Base-by-base conservation (phyloP, 352 stramenopile species). In the Pythium phragmiticola region DNA sequence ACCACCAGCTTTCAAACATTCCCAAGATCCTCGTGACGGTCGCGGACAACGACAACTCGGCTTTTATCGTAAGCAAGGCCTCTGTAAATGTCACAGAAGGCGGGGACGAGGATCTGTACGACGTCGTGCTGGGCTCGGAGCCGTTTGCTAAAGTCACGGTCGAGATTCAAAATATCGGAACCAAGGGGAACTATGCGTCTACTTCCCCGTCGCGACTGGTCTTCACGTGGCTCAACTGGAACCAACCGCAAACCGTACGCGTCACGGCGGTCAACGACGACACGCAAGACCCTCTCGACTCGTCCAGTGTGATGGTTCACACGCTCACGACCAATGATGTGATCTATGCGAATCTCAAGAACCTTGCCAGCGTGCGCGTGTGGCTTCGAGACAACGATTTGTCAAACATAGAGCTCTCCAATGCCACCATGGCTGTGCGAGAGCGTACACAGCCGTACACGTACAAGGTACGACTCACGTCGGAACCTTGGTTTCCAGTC, bases 151-250 rank as follows among this genome's bases (percentile, higher is more conserved):
- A 89, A 41, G 78, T 93, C 28, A 82, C 67, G 0, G 68, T 90
- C 4, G 34, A 19, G 11, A 56, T 89, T 41, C 72, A 71, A 1
- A 89, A 89, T 36, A 48, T 89, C 0, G 82, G 68, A 0, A 75
- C 61, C 0, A 71, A 81, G 6, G 84, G 82, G 12, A 82, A 88
- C 46, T 69, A 74, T 1, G 78, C 73, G 3, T 60, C 76, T 0
- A 14, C 72, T 0, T 70, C 48, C 2, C 77, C 80, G 4, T 60
- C 57, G 1, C 65, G 68, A 14, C 48, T 93, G 4, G 33, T 75
- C 23, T 93, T 91, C 63, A 84, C 82, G 42, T 91, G 82, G 84
- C 65, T 68, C 3, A 70, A 90, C 50, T 93, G 84, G 84, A 91
- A 90, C 45, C 17, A 85, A 0, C 63, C 60, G 0, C 84, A 91